A percentile compares a stretch with the other conserved stretches of the same genome.
Conservation (phyloP, 208 protist species). For the Acanthamoeba sp. region DNA sequence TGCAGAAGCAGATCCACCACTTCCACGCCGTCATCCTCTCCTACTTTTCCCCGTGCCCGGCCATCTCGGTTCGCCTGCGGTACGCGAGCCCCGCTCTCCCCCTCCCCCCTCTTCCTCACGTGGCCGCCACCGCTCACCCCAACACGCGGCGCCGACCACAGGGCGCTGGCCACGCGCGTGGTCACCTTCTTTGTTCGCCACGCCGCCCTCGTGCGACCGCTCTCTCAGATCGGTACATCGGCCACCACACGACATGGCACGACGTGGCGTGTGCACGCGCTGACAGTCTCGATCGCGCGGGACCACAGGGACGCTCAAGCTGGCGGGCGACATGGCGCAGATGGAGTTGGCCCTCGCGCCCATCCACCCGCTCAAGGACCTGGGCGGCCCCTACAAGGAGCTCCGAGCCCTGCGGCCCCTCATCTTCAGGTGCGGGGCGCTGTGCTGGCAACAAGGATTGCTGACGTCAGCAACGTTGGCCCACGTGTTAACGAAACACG, state of each 20-base stretch:
- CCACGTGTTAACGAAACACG: too few relatives aligned
- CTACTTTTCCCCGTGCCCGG: conserved; percentile 18
- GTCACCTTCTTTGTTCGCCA: conserved; percentile 52
- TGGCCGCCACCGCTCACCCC: not conserved
- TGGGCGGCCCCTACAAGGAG: conserved; percentile 68
- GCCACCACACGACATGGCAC: too few relatives aligned
- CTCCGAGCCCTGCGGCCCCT: conserved; percentile 21
- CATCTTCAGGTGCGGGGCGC: conserved; percentile 1
- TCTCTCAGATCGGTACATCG: conserved; percentile 56
- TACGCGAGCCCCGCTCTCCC: too few relatives aligned
- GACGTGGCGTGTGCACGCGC: too few relatives aligned
- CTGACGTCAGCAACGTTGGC: too few relatives aligned
- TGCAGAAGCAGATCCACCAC: conserved; percentile 67
- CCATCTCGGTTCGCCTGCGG: conserved; percentile 29
- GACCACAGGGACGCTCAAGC: conserved; percentile 57
- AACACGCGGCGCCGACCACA: not conserved
- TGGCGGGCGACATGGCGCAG: conserved; percentile 71
- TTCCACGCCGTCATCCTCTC: conserved; percentile 43
- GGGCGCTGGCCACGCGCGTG: conserved; percentile 45
- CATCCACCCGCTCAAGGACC: conserved; percentile 56
- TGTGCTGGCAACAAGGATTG: too few relatives aligned
- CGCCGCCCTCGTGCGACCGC: conserved; percentile 40
- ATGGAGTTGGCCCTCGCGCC: conserved; percentile 62
- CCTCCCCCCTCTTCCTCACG: too few relatives aligned
- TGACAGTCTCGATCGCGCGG: too few relatives aligned